Evolutionary conservation across 352 stramenopile genomes (phyloP).

Genomic region (Phytophthora citrophthora): DNA sequence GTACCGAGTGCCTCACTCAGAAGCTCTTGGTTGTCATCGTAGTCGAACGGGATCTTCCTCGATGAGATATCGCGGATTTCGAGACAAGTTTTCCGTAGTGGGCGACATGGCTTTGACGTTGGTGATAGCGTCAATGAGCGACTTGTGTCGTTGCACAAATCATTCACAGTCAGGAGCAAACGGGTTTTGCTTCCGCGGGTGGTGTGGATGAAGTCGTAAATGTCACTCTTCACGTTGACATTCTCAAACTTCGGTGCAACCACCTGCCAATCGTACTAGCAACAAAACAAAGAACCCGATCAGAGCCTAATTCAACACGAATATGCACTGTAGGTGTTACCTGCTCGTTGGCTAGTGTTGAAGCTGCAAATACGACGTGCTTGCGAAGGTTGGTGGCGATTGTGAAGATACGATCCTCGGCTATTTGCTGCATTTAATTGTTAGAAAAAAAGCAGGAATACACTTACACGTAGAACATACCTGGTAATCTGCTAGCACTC

Average conservation of each 20-base stretch:
- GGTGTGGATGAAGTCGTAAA: constrained; percentile 70
- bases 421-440: constrained; percentile 62
- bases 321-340: constrained; percentile 24
- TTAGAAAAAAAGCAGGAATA: background rate
- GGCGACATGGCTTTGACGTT: constrained; percentile 50
- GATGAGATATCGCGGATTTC: constrained; percentile 72
- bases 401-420: constrained; percentile 75
- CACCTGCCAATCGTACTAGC: constrained; percentile 88
- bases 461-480: constrained; percentile 25
- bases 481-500: constrained; percentile 82
- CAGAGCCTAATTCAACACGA: background rate
- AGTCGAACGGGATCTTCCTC: constrained; percentile 68
- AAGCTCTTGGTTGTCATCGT: constrained; percentile 57
- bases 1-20: constrained; percentile 54
- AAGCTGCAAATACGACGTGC: constrained; percentile 84
- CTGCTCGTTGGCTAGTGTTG: constrained; percentile 82
- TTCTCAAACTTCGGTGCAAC: constrained; percentile 73
- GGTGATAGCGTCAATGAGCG: constrained; percentile 46
- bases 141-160: constrained; percentile 57
- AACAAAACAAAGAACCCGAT: constrained; percentile 7
- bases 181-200: constrained; percentile 13
- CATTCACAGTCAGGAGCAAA: constrained; percentile 62
- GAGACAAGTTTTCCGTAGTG: constrained; percentile 56
- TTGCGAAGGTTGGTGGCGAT: constrained; percentile 80
- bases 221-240: constrained; percentile 72